Percentiles rank a stretch among this genome's conserved stretches.
Conservation (phyloP, 306 rosid species). For the Acacia melanoxylon region DNA sequence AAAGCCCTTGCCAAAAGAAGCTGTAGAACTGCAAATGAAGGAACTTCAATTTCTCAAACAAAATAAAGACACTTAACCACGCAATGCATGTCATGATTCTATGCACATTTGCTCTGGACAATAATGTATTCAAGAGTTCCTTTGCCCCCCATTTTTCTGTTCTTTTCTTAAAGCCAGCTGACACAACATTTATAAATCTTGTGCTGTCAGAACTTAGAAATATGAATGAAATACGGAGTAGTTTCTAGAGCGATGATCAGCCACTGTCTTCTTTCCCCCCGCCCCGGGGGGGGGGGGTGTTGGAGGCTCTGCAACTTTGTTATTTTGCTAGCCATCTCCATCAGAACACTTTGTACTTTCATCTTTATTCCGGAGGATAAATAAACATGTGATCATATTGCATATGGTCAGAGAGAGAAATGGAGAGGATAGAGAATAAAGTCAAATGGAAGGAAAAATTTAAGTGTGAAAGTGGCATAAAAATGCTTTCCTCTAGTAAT, state of each 20-base stretch:
- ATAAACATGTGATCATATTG: neutral
- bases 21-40: conserved; percentile 85
- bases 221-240: neutral
- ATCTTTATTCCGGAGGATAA: conserved; percentile 37
- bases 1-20: conserved; percentile 70
- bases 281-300: rapidly evolving
- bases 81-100: conserved; percentile 4
- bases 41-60: conserved; percentile 88
- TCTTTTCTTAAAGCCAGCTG: conserved; percentile 10
- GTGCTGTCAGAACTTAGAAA: neutral
- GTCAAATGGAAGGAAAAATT: neutral
- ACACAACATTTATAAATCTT: neutral
- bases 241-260: neutral
- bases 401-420: neutral
- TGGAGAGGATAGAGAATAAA: neutral
- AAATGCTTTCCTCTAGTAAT: neutral
- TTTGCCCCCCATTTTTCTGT: neutral
- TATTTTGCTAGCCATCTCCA: conserved; percentile 81
- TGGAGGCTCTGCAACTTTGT: conserved; percentile 39
- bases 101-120: conserved; percentile 14
- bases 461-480: neutral
- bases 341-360: conserved; percentile 78
- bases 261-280: no score
- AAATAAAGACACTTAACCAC: conserved; percentile 48
- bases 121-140: neutral